Evolutionary conservation across 768 basidiomycete genomes (phyloP), one percentile per base, ranked within the genome.

Genomic region (Roridomyces roridus): DNA sequence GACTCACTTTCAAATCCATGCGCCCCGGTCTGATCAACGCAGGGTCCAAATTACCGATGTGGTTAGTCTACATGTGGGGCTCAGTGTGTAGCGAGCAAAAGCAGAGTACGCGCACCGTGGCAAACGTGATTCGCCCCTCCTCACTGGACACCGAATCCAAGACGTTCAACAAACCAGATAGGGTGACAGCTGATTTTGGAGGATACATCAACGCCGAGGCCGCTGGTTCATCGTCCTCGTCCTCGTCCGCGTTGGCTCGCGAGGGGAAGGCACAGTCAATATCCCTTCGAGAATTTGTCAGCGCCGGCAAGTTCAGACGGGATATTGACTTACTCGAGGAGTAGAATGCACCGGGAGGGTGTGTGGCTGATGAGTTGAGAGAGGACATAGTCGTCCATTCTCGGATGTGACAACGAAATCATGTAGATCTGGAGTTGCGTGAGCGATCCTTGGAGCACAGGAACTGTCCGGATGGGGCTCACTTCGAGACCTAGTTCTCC

Each of bases 401-500:
- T 51, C 5, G 50, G 57, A 18, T 21, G 45, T 20, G 51, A 44
- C 4, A 59, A 37, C 0, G 57, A 59, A 14, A 59, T 42, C 39
- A 52, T 52, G 21, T 53, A 53, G 7, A 59, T 53, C 46, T 50
- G 36, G 18, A 9, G 20, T 7, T 20, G n/a, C n/a, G n/a, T n/a
- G n/a, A n/a, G n/a, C n/a, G n/a, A n/a, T n/a, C n/a, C n/a, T n/a
- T n/a, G n/a, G n/a, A n/a, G 15, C 20, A 20, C 26, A 5, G 17
- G n/a, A 1, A 26, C 4, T 10, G 10, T 24, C 25, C 5, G 25
- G 37, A 0, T n/a, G n/a, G n/a, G n/a, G 9, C n/a, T 14, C 21
- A 48, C 46, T 35, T 47, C 50, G 5, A 59, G 52, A 2, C 58
- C 58, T 0, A 55, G 36, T 35, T 59, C 58, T 4, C 58, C 51